Evolutionary conservation across 192 early-diverging fungal genomes (phyloP), one percentile per base, ranked within the genome.

Genomic region (Podila epigama): DNA sequence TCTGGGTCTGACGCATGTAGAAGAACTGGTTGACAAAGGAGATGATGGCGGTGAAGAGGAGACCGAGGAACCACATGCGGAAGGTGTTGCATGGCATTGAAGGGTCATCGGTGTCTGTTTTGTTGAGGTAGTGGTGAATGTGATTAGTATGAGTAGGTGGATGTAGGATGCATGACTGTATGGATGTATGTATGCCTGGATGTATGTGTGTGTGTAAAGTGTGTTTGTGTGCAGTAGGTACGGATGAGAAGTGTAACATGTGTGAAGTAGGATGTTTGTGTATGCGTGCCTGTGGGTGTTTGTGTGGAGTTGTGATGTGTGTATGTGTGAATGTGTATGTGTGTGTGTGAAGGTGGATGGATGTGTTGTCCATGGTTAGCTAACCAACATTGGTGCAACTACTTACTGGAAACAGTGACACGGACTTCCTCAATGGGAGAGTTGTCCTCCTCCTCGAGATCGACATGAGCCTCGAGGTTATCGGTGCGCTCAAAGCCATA

Each of bases 11-110:
- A 39, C 83, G 79, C 58, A 73, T 81, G 57, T 58, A 83, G 35
- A 81, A 83, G 67, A 83, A 83, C 51, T 85, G 84, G 59, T 85
- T 85, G 44, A 84, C 70, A 44, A 81, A 80, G 44, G 60, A 52
- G 42, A 84, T 66, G 15, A 70, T 41, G 22, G 42, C 53, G 25
- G 62, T 63, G 40, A 84, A 80, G 32, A 81, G 22, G 28, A 80
- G 20, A 75, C 78, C 79, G 4, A 86, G 79, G 37, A 78, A 53
- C 60, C 68, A 80, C 72, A 81, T 80, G 33, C 85, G 81, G 66
- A 86, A 85, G 5, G 83, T 83, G 33, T 72, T 69, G 48, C 79
- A 70, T 31, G 81, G 85, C 8, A 65, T 34, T 18, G 58, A 79
- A 9, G 83, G 73, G 36, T 83, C 81, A 70, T 83, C 83, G 15